Base-by-base conservation (phyloP, 306 rosid genomes). In the Dryas drummondii region DNA sequence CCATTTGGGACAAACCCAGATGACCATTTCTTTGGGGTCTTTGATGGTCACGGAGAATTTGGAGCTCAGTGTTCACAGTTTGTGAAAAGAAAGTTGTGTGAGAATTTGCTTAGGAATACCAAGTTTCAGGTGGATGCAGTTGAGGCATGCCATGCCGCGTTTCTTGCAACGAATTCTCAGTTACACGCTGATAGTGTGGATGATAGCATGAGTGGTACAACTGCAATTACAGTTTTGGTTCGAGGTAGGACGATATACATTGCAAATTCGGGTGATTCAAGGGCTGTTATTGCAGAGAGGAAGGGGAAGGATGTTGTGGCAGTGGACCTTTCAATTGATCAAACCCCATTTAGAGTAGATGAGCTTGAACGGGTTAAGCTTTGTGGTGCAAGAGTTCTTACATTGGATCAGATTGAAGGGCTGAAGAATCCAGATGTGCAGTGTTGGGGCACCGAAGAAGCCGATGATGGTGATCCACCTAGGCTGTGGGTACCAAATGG, bases 351-450 rank as follows among this genome's bases (percentile, higher is more conserved):
- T 46, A 80, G 94, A 75, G 70, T 63, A 15, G 99, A 96, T 70
- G 99, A 96, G 85, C 85, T 90, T 0, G 92, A 90, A 68, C 84
- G 99, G 69, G 99, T 89, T 63, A 96, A 86, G 87, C 86, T 96
- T 47, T 96, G 93, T 76, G 99, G 99, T 37, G 99, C 99, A 0
- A 86, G 98, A 72, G 99, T 96, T 59, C 88, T 96, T 56, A 96
- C 99, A 15, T 79, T 96, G 89, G 99, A 96, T 85, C 99, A 96
- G 87, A 96, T 96, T 76, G 99, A 96, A 75, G 99, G 99, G 84
- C 83, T 92, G 58, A 96, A 96, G 88, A 80, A 90, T 75, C 99
- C 98, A 17, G 93, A 92, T 61, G 91, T 92, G 77, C 99, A 82
- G 81, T 90, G 92, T 80, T 96, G 98, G 99, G 99, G 91, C 7